Base-by-base conservation (phyloP, 352 stramenopile species). In the Phytophthora vignae region DNA sequence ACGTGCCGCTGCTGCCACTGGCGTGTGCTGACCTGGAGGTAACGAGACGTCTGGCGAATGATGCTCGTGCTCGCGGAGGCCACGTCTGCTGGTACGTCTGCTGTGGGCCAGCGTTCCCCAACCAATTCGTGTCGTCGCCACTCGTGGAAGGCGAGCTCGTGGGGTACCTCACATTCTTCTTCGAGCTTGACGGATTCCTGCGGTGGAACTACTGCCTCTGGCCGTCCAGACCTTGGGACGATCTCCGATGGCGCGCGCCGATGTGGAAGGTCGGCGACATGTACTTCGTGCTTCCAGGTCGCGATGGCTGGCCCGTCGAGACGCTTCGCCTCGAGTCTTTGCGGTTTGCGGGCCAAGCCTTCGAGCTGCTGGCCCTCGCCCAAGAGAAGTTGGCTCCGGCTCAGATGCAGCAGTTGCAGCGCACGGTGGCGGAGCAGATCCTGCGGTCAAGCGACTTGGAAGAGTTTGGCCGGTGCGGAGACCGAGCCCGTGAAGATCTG, bases 181-280 rank as follows among this genome's bases (percentile, higher is more conserved):
- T 93, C 40, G 76, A 91, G 60, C 79, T 94, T 52, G 85, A 94
- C 63, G 87, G 87, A 21, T 94, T 94, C 46, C 56, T 94, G 54
- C 85, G 87, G n/a, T 94, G 87, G 87, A 93, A 94, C 55, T 94
- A 88, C 71, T 92, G 87, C 21, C 68, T 94, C 10, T 94, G 87
- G 87, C 87, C 87, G 0, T 63, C 69, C 1, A 62, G 69, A 54
- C 87, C 85, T 2, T 93, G 87, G 87, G 67, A 83, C 10, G 78
- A 80, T 64, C 78, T 94, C 59, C 73, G 76, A 21, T 94, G 87
- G 87, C 79, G 87, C 17, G 76, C 81, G 12, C 76, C 84, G 4
- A 78, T 74, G 36, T 94, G 87, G 87, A 87, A 89, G 46, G 87
- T 93, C 0, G 87, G 87, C 3, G 87, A 94, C 54, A 94, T 94